Base-by-base conservation (phyloP, 129 eudicot species). In the Tanacetum coccineum region DNA sequence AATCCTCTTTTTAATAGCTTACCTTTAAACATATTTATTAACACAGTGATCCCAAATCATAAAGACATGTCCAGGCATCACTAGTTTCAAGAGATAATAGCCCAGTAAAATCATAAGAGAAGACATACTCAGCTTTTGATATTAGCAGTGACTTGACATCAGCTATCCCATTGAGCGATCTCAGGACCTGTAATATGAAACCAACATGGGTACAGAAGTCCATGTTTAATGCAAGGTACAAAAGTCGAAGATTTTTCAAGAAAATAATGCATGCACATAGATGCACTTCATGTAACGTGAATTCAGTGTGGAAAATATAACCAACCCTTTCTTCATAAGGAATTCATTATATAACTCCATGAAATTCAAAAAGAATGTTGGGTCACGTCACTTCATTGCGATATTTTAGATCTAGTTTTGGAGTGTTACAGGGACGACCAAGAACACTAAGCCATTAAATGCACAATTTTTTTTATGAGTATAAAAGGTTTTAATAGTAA, bases 101-200 rank as follows among this genome's bases (percentile, higher is more conserved):
- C 48, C 39, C 39, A 4, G 68, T 63, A 45, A 73, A 64, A 76
- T 42, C 54, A 74, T 25, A 15, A 30, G 32, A 22, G 19, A 51
- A 72, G 18, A 85, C 91, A 78, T 81, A 92, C 98, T 82, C 81
- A 13, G 84, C 80, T 76, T 92, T 92, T n/a, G 91, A 92, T 60
- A 67, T 48, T 55, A 92, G 47, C 63, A 96, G 86, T 36, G 86
- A 76, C 74, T 72, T 79, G 61, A 70, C 73, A 65, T 88, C 87
- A 68, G 75, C 63, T 51, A 88, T 78, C 54, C 88, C 89, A 80
- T 88, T 82, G 42, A 92, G 80, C 26, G 96, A 88, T 68, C 69
- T 47, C 48, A 92, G 76, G 64, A 88, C 85, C 98, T 92, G 89
- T 62, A 51, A 52, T 26, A 64, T 57, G 62, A 55, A 73, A 51